These are phyloP conservation scores for Trichophyton equinum DNA, from an alignment of 2,329 filamentous ascomycete species.

Conservation along the genomic window DNA sequence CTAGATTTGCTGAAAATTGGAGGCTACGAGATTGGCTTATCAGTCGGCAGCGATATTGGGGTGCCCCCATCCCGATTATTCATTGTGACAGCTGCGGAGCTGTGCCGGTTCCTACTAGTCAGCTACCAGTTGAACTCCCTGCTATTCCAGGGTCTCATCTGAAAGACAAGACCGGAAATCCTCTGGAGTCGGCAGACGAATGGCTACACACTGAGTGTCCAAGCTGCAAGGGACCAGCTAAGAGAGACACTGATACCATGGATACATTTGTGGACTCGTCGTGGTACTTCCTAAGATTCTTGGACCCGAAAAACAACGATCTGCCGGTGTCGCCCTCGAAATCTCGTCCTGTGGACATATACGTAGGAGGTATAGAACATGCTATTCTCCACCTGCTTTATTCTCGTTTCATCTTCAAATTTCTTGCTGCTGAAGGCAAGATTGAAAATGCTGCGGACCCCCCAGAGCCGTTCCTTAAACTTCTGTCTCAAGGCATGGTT, in stretches of 20 bases:
- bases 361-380: constrained; percentile 80
- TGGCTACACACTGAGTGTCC: constrained; percentile 70
- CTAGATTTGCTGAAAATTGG: constrained; percentile 58
- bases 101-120: constrained; percentile 61
- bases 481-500: constrained; percentile 87
- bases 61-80: constrained; percentile 75
- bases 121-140: constrained; percentile 67
- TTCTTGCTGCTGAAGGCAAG: constrained; percentile 46
- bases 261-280: constrained; percentile 93
- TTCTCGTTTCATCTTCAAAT: constrained; percentile 81
- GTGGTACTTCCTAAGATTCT: constrained; percentile 63
- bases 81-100: constrained; percentile 67
- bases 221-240: constrained; percentile 53
- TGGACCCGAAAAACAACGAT: constrained; percentile 54
- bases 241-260: constrained; percentile 86
- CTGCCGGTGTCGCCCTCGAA: constrained; percentile 47
- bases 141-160: constrained; percentile 56
- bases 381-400: constrained; percentile 84
- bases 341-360: constrained; percentile 68
- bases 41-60: constrained; percentile 88
- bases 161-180: constrained; percentile 60
- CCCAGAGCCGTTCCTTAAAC: constrained; percentile 66
- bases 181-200: constrained; percentile 55
- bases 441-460: constrained; percentile 17
- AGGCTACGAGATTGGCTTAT: constrained; percentile 79